These are phyloP conservation scores for Copromyces sp. DNA, from an alignment of 495 filamentous ascomycete species.

Conservation along the genomic window DNA sequence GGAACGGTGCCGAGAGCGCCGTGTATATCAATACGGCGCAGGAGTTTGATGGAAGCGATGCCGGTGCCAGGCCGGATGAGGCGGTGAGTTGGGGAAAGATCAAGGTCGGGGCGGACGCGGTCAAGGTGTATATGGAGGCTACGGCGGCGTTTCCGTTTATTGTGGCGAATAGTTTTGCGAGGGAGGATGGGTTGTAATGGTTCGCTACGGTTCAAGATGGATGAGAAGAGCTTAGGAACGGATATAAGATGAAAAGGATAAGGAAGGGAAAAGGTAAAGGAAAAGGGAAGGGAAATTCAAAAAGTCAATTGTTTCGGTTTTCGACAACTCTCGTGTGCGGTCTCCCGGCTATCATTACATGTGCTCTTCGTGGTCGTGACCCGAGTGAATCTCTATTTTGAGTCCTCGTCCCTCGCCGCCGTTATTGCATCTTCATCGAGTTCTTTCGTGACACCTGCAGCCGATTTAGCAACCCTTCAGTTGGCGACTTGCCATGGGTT, in stretches of 20 bases:
- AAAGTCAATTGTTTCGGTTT: neutral
- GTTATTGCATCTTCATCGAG: neutral
- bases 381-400: neutral
- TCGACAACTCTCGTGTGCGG: neutral
- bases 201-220: neutral
- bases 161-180: constrained; percentile 88
- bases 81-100: constrained; percentile 99
- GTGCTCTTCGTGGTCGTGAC: neutral
- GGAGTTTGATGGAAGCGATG: constrained; percentile 96
- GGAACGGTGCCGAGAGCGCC: constrained; percentile 90
- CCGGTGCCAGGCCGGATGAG: constrained; percentile 90
- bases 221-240: neutral
- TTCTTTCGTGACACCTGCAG: neutral
- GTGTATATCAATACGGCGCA: constrained; percentile 95
- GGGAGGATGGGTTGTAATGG: constrained; percentile 21
- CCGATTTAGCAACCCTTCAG: too few species aligned
- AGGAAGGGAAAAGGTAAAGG: neutral
- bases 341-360: neutral
- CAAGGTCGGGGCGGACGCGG: constrained; percentile 69
- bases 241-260: neutral
- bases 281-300: neutral
- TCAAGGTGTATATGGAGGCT: constrained; percentile 92
- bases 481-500: too few species aligned
- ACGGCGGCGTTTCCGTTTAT: constrained; percentile 90
- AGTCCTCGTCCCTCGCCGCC: neutral